A percentile compares a stretch with the other conserved stretches of the same genome.
Evolutionary conservation across 495 filamentous ascomycete genomes (phyloP).

Genomic region (Aspergillus haitiensis): DNA sequence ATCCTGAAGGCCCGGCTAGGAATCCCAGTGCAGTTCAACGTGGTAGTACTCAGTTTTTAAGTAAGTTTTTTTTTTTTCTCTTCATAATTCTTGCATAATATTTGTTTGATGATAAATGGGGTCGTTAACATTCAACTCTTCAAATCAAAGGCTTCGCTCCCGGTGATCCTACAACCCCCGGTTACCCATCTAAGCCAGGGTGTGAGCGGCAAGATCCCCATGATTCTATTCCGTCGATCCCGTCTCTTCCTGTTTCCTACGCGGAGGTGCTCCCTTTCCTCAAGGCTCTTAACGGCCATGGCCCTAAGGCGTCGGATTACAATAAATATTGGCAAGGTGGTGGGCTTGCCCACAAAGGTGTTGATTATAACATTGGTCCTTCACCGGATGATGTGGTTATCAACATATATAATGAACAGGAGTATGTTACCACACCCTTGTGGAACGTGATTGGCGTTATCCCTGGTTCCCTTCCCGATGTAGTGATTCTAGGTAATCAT

Average conservation of each 20-base stretch:
- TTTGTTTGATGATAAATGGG: conserved; percentile 6
- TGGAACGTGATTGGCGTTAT: conserved; percentile 97
- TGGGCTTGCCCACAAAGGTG: conserved; percentile 76
- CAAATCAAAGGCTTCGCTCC: conserved; percentile 53
- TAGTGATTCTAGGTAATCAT: conserved; percentile 92
- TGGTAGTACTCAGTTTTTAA: conserved; percentile 86
- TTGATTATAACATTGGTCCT: conserved; percentile 90
- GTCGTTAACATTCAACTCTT: background rate
- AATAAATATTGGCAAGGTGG: conserved; percentile 69
- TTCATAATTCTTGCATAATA: background rate
- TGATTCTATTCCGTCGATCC: conserved; percentile 73
- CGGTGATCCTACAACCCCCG: conserved; percentile 81
- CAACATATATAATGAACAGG: conserved; percentile 83
- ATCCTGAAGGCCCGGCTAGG: conserved; percentile 84
- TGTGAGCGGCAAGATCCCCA: conserved; percentile 73
- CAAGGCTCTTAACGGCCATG: conserved; percentile 84
- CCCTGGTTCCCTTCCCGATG: conserved; percentile 82
- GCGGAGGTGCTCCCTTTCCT: conserved; percentile 80
- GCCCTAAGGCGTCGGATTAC: conserved; percentile 75
- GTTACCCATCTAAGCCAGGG: conserved; percentile 90
- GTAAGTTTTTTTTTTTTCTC: conserved; percentile 34
- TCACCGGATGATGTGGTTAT: conserved; percentile 72
- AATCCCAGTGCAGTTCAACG: conserved; percentile 88
- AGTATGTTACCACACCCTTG: conserved; percentile 83
- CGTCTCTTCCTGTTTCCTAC: conserved; percentile 91